Conservation (phyloP, 108 stramenopile genomes). For the Cyclotella kingstonii region DNA sequence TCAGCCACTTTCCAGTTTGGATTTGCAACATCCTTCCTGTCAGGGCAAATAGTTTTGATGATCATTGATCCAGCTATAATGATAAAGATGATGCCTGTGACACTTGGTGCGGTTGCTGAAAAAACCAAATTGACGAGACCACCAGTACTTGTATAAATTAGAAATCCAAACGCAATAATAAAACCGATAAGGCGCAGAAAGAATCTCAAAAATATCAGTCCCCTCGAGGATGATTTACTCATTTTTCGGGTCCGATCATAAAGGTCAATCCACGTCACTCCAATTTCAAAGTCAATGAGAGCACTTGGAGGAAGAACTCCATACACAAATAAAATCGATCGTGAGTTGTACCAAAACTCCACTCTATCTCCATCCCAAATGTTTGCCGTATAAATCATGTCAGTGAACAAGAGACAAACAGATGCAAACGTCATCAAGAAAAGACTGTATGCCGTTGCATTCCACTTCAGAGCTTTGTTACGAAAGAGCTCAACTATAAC, state of each 20-base stretch:
- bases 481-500: conserved; percentile 26
- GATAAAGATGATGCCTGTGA: conserved; percentile 9
- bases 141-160: conserved; percentile 3
- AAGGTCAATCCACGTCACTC: conserved; percentile 46
- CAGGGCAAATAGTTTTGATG: conserved; percentile 30
- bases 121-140: conserved; percentile 6
- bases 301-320: background rate
- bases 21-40: conserved; percentile 31
- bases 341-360: conserved; percentile 36
- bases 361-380: conserved; percentile 22
- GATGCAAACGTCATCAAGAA: conserved; percentile 17
- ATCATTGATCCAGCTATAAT: conserved; percentile 30
- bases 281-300: conserved; percentile 38
- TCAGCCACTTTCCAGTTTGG: conserved; percentile 41
- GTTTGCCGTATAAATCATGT: conserved; percentile 29
- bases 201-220: conserved; percentile 21
- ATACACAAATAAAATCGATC: conserved; percentile 15
- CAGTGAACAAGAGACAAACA: background rate
- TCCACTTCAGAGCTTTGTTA: conserved; percentile 34
- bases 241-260: conserved; percentile 41
- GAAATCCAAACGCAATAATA: conserved; percentile 6
- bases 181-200: conserved; percentile 15
- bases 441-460: conserved; percentile 35
- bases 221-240: conserved; percentile 30
- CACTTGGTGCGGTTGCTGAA: conserved; percentile 6